Evolutionary conservation across 2,329 filamentous ascomycete species (phyloP).

Genomic region (Ambrosiella cleistominuta): DNA sequence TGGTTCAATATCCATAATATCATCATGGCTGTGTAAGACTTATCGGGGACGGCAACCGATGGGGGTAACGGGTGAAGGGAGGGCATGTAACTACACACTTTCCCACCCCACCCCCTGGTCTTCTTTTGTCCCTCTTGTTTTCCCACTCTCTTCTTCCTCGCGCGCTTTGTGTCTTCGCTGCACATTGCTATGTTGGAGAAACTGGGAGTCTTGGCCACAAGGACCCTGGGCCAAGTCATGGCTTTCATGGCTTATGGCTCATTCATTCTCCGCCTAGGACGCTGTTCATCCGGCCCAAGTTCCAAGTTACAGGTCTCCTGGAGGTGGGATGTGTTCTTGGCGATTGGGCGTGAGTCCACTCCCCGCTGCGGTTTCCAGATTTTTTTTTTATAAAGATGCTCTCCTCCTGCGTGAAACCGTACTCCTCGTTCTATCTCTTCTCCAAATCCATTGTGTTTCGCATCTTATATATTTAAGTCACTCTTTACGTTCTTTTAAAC

Average conservation of each 20-base stretch:
- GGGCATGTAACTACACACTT: background rate
- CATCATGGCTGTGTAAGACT: too few relatives aligned
- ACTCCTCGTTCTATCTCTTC: background rate
- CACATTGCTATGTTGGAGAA: background rate
- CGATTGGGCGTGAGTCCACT: background rate
- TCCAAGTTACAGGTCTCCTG: background rate
- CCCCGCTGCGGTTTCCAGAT: background rate
- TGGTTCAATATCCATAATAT: too few relatives aligned
- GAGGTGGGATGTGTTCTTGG: background rate
- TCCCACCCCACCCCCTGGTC: background rate
- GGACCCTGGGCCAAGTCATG: background rate
- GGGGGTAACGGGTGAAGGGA: background rate
- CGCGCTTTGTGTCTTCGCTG: background rate
- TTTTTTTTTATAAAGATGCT: slow-evolving; percentile 1
- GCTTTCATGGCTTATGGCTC: background rate
- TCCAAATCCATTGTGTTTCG: slow-evolving; percentile 8
- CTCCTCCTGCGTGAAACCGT: background rate
- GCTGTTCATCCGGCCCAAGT: background rate
- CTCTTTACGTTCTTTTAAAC: slow-evolving; percentile 6
- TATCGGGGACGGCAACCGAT: background rate
- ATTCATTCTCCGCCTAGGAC: background rate
- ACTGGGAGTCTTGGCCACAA: background rate
- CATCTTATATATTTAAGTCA: slow-evolving; percentile 7
- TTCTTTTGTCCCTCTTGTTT: background rate
- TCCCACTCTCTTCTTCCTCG: background rate